A percentile compares a stretch with the other conserved stretches of the same genome.
Evolutionary conservation across 2,329 filamentous ascomycete species (phyloP).

Genomic region (Hypomyces perniciosus): DNA sequence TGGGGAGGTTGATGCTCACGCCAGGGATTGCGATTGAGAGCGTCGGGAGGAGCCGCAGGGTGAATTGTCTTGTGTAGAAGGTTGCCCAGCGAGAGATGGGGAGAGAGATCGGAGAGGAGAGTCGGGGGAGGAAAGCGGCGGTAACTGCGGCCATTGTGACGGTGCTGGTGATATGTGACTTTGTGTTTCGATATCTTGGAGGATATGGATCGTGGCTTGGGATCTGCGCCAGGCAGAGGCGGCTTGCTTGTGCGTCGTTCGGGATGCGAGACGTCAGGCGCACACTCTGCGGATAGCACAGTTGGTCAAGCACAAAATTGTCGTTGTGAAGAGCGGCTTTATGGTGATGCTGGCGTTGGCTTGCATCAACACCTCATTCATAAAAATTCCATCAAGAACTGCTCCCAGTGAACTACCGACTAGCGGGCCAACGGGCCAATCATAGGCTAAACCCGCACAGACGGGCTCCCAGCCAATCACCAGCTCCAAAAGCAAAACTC

Average conservation of each 20-base stretch:
- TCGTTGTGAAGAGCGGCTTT: too few species aligned
- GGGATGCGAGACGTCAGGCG: too few species aligned
- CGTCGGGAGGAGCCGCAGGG: conserved; percentile 45
- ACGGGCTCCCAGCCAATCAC: conserved; percentile 23
- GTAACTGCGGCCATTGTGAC: conserved; percentile 39
- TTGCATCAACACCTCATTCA: too few species aligned
- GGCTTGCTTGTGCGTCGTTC: neutral
- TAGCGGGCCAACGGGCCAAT: conserved; percentile 14
- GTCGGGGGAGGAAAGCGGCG: conserved; percentile 50
- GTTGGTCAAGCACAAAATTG: too few species aligned
- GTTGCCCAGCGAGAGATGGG: conserved; percentile 38
- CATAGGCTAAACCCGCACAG: conserved; percentile 20
- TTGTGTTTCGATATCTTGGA: neutral
- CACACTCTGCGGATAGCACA: too few species aligned
- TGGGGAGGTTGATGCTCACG: conserved; percentile 49
- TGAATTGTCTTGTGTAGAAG: conserved; percentile 40
- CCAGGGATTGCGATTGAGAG: conserved; percentile 54
- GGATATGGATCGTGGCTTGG: conserved; percentile 2
- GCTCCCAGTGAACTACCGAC: too few species aligned
- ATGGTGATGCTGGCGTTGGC: too few species aligned
- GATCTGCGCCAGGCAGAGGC: neutral
- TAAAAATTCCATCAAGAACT: neutral
- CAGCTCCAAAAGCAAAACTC: conserved; percentile 19
- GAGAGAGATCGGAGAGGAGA: conserved; percentile 38
- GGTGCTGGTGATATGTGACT: neutral